phyloP scores from a whole-genome alignment of 2,329 filamentous ascomycete genomes.

The Leptosphaerulina australis region DNA sequence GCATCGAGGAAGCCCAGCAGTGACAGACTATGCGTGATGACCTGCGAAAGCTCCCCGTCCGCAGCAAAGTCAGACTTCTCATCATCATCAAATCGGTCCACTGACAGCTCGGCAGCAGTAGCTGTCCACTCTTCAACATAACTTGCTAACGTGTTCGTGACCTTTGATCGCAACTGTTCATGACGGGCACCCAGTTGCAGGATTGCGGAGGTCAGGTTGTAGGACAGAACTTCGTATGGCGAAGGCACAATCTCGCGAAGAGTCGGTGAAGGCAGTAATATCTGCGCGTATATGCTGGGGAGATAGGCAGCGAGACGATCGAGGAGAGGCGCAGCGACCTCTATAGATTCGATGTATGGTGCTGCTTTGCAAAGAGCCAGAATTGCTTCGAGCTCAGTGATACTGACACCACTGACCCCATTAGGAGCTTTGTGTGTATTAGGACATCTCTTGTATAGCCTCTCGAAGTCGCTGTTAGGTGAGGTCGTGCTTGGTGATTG shows the following conservation, averaged over 20 bases:
- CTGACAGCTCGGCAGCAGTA: slow-evolving; percentile 63
- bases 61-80: slow-evolving; percentile 56
- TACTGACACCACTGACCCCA: slow-evolving; percentile 57
- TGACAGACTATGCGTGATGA: slow-evolving; percentile 79
- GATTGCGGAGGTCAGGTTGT: slow-evolving; percentile 78
- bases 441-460: slow-evolving; percentile 51
- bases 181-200: slow-evolving; percentile 80
- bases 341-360: slow-evolving; percentile 70
- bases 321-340: slow-evolving; percentile 79
- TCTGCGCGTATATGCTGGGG: slow-evolving; percentile 79
- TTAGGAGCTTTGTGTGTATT: slow-evolving; percentile 22
- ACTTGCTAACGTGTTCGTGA: slow-evolving; percentile 69
- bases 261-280: slow-evolving; percentile 79
- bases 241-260: slow-evolving; percentile 84
- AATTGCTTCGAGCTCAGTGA: slow-evolving; percentile 90
- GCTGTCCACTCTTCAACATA: slow-evolving; percentile 75
- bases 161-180: slow-evolving; percentile 67
- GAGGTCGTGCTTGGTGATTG: slow-evolving; percentile 37
- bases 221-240: slow-evolving; percentile 83
- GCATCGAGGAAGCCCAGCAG: slow-evolving; percentile 91
- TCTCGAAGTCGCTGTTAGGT: slow-evolving; percentile 48
- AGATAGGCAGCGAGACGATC: slow-evolving; percentile 82
- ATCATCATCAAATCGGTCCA: slow-evolving; percentile 61
- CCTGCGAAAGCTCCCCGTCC: slow-evolving; percentile 64
- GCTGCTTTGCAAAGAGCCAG: slow-evolving; percentile 91